Percentiles rank a stretch among this genome's conserved stretches.
Evolutionary conservation across 164 flowering plant genomes (phyloP).

Genomic region (Umbellularia californica): DNA sequence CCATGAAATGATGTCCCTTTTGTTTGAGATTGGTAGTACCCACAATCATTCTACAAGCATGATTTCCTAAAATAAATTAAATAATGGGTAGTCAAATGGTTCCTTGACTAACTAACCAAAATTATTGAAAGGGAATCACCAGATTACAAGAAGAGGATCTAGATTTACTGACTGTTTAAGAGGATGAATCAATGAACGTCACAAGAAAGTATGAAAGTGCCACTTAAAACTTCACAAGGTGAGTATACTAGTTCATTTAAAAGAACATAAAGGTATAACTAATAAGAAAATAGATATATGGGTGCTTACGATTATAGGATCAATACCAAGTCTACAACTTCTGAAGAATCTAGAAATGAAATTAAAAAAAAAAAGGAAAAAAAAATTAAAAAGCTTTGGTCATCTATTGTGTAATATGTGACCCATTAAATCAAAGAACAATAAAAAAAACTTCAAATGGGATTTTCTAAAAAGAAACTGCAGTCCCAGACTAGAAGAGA

Average conservation of each 20-base stretch:
- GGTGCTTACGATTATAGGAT: neutral
- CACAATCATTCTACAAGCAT: neutral
- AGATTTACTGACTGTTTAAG: neutral
- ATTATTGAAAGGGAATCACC: neutral
- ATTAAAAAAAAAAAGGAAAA: neutral
- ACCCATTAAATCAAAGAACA: no score
- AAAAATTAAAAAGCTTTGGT: neutral
- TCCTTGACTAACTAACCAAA: neutral
- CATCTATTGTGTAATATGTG: no score
- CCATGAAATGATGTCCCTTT: conserved; percentile 2
- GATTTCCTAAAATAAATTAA: neutral
- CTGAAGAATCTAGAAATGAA: neutral
- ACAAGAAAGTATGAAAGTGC: neutral
- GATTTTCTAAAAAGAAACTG: no score
- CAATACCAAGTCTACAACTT: neutral
- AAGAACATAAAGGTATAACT: neutral
- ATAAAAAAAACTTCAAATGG: no score
- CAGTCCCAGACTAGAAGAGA: no score
- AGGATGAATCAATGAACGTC: neutral
- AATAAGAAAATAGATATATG: neutral
- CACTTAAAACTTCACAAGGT: neutral
- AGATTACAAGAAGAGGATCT: neutral
- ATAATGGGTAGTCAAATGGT: neutral
- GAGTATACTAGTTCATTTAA: neutral
- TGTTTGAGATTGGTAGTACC: neutral